phyloP scores from a whole-genome alignment of 108 stramenopile species.

The Stephanodiscus triporus region DNA sequence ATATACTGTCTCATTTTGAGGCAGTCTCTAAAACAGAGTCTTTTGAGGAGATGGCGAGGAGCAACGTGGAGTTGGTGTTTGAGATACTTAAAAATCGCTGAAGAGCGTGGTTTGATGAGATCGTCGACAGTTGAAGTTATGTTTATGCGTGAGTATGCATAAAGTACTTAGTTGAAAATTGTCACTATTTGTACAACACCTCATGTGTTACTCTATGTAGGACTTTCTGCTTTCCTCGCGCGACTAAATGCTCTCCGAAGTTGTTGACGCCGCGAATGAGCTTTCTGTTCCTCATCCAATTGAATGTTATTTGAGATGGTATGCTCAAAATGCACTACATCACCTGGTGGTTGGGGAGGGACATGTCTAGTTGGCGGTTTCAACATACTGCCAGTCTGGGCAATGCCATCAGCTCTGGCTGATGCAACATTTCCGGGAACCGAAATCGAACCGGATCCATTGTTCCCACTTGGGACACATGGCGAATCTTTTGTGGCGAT shows the following conservation, averaged over 20 bases:
- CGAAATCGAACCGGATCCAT: background rate
- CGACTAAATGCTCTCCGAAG: conserved; percentile 39
- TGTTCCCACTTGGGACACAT: background rate
- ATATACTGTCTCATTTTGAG: conserved; percentile 95
- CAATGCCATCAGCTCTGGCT: background rate
- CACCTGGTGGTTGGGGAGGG: background rate
- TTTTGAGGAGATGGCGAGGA: conserved; percentile 97
- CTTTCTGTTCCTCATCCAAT: conserved; percentile 21
- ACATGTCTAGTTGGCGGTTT: background rate
- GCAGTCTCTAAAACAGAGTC: conserved; percentile 83
- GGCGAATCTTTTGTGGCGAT: background rate
- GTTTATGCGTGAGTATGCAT: too few relatives aligned
- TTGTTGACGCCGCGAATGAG: conserved; percentile 37
- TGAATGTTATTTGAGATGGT: conserved; percentile 4
- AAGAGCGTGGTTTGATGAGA: background rate
- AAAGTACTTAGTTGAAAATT: background rate
- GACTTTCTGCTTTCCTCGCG: conserved; percentile 8
- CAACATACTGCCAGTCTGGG: background rate
- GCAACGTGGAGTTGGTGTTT: conserved; percentile 96
- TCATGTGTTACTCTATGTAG: background rate
- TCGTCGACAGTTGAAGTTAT: too few relatives aligned
- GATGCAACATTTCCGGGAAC: background rate
- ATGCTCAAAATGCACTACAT: background rate
- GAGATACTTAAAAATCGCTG: conserved; percentile 70
- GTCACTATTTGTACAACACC: background rate